Evolutionary conservation across 257 asterid genomes (phyloP).

Genomic region (Solanum etuberosum): DNA sequence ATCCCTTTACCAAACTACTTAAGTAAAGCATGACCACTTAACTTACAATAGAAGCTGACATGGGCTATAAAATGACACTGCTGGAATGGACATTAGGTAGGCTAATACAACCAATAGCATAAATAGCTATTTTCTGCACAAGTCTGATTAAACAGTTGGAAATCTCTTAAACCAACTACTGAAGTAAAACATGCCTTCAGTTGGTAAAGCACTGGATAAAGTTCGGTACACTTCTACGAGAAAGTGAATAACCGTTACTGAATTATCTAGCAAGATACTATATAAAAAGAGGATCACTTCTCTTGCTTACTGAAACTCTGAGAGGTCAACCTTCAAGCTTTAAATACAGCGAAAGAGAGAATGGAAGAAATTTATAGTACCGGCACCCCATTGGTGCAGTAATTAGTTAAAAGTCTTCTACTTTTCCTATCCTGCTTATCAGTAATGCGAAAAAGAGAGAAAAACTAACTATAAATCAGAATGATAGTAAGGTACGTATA

Average conservation of each 20-base stretch:
- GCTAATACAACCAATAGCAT: neutral
- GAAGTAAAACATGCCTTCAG: neutral
- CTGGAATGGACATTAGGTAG: neutral
- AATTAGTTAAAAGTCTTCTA: neutral
- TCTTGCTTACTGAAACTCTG: neutral
- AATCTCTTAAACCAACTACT: neutral
- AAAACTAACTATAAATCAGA: neutral
- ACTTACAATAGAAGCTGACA: neutral
- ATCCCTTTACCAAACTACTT: neutral
- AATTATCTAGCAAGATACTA: neutral
- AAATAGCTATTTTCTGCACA: neutral
- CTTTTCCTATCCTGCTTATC: neutral
- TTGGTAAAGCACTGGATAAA: neutral
- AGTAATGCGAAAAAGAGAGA: neutral
- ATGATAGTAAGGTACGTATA: neutral
- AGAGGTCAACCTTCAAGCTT: neutral
- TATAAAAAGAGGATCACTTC: neutral
- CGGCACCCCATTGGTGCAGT: neutral
- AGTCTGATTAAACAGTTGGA: neutral
- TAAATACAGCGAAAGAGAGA: neutral
- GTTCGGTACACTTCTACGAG: neutral
- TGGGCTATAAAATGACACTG: neutral
- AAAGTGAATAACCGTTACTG: neutral
- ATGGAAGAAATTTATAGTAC: neutral
- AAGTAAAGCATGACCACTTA: neutral